Conservation (phyloP, 306 rosid species). For the Cucurbita argyrosperma region DNA sequence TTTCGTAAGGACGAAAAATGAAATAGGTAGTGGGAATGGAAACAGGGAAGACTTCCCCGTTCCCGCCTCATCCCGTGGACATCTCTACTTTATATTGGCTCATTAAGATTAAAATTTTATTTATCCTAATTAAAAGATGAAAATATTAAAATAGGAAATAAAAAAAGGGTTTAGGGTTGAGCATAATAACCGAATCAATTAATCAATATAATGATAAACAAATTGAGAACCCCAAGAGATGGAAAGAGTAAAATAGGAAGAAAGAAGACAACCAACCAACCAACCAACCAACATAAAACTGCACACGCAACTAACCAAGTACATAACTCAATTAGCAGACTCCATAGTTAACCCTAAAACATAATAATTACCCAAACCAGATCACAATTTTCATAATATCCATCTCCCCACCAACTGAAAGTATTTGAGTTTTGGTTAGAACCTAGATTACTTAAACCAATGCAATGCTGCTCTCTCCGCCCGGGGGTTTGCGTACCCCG, state of each 20-base stretch:
- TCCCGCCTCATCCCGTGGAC: too few species aligned
- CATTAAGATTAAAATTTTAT: too few species aligned
- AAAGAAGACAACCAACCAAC: neutral
- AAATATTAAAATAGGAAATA: too few species aligned
- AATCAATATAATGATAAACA: constrained; percentile 7
- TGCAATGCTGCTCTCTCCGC: constrained; percentile 98
- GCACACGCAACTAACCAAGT: neutral
- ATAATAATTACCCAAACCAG: constrained; percentile 37
- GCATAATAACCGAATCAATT: neutral
- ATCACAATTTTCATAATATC: constrained; percentile 10
- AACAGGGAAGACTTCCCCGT: too few species aligned
- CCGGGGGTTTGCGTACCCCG: constrained; percentile 96
- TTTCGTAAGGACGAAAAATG: too few species aligned
- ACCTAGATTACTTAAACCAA: constrained; percentile 62
- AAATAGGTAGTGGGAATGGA: too few species aligned
- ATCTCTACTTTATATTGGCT: too few species aligned
- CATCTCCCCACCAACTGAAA: neutral
- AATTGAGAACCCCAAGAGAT: neutral
- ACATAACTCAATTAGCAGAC: constrained; percentile 62
- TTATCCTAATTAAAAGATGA: too few species aligned
- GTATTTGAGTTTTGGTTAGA: constrained; percentile 40
- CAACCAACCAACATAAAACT: neutral
- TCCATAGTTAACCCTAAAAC: constrained; percentile 60
- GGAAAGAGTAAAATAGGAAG: neutral
- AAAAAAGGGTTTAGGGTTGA: neutral